A percentile compares a stretch with the other conserved stretches of the same genome.
Conservation (phyloP, 805 yeast species). For the Kodamaea hsintzibuensis region DNA sequence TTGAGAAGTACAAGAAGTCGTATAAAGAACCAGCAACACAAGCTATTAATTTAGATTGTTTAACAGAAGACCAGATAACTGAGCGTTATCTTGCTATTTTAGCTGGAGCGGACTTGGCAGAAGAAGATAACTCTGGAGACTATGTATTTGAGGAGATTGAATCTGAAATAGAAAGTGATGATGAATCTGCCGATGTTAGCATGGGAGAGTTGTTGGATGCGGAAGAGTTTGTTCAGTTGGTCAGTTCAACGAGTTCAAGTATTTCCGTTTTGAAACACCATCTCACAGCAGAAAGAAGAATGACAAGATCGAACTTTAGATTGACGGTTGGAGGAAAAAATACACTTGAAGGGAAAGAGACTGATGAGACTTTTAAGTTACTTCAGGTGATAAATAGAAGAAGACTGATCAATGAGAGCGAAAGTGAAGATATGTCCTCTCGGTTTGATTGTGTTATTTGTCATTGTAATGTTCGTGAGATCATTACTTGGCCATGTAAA, state of each 20-base stretch:
- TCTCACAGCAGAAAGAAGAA: slow-evolving; percentile 20
- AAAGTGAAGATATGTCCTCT: slow-evolving; percentile 28
- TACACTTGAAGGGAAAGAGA: background rate
- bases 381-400: slow-evolving; percentile 23
- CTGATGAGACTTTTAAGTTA: slow-evolving; percentile 21
- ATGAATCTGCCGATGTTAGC: background rate
- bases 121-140: slow-evolving; percentile 23
- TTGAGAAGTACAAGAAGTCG: slow-evolving; percentile 19
- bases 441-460: slow-evolving; percentile 74
- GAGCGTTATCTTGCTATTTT: slow-evolving; percentile 27
- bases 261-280: slow-evolving; percentile 29
- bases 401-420: slow-evolving; percentile 10
- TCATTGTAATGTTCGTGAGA: slow-evolving; percentile 68
- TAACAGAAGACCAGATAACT: slow-evolving; percentile 19
- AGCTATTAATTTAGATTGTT: slow-evolving; percentile 16
- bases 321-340: background rate
- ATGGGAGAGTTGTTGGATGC: slow-evolving; percentile 25
- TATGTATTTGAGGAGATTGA: slow-evolving; percentile 8
- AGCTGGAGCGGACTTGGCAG: slow-evolving; percentile 14
- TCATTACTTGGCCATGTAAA: slow-evolving; percentile 90
- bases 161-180: slow-evolving; percentile 11
- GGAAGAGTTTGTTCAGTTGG: slow-evolving; percentile 26
- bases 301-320: slow-evolving; percentile 37
- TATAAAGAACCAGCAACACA: background rate
- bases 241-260: slow-evolving; percentile 15